Evolutionary conservation across 2,329 filamentous ascomycete genomes (phyloP), one percentile per base, ranked within the genome.

Genomic region (Fusarium humuli): DNA sequence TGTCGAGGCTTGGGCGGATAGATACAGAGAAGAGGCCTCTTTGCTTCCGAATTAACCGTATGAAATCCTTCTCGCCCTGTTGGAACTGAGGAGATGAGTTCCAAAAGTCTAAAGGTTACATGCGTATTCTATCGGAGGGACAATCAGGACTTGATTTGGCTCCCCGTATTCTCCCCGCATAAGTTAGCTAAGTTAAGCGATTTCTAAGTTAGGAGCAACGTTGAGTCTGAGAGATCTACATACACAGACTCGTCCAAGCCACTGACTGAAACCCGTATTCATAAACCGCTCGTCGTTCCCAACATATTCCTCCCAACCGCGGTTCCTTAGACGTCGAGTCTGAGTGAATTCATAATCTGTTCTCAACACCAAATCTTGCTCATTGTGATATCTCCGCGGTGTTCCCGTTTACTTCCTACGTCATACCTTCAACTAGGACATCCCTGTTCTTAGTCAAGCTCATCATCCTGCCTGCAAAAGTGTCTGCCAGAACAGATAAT

Each of bases 391-490:
- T 18, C 37, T 49, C 53, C 46, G 46, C 37, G 27, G 61, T 37
- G 53, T 65, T 64, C 14, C 62, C 61, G 61, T 25, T 32, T 65
- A 30, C 46, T 67, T 66, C 18, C 18, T 67, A 67, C 63, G 63
- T 66, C 63, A 66, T 67, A 61, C 32, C 20, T 30, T n/a, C 62
- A 61, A 42, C 63, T 42, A 61, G 55, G 62, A 56, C 56, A 66
- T 56, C 63, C 63, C 48, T 66, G 62, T 61, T 46, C 52, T 37
- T 37, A 37, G 34, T 37, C 34, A 37, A 37, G 29, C 25, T 57
- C 20, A 37, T 53, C 20, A 30, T 62, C 32, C 29, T 32, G 41
- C 41, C 34, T 37, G 34, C 34, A 37, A 37, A 37, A 37, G 18
- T 37, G 34, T 37, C 34, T n/a, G 18, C 34, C 34, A 37, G 34